These are phyloP conservation scores for Suhomyces bokatorum DNA, from an alignment of 1,139 yeast species.

Conservation along the genomic window DNA sequence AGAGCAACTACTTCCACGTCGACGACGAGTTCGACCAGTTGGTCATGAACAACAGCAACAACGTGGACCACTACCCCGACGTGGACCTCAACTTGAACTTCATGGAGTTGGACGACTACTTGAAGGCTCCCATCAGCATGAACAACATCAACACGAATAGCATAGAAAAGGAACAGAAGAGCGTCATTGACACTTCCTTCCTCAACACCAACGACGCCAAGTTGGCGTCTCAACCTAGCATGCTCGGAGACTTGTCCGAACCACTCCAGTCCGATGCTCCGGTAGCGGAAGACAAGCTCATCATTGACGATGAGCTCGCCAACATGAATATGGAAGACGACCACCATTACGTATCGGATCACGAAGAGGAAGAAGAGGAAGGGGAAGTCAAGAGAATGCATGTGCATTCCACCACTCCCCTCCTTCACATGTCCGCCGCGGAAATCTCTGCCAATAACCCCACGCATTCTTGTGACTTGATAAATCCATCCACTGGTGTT, in stretches of 20 bases:
- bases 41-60: slow-evolving; percentile 23
- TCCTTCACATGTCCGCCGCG: slow-evolving; percentile 14
- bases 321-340: slow-evolving; percentile 14
- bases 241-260: not conserved
- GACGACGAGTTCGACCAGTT: slow-evolving; percentile 36
- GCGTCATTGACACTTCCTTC: slow-evolving; percentile 15
- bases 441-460: slow-evolving; percentile 28
- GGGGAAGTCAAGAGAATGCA: not conserved
- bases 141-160: slow-evolving; percentile 8
- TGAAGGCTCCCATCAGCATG: slow-evolving; percentile 10
- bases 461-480: slow-evolving; percentile 49
- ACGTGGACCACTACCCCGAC: slow-evolving; percentile 11
- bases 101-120: slow-evolving; percentile 21
- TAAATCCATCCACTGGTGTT: slow-evolving; percentile 54
- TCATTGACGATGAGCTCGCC: slow-evolving; percentile 12
- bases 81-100: slow-evolving; percentile 14
- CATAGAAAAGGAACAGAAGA: slow-evolving; percentile 11
- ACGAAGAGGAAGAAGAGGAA: slow-evolving; percentile 6
- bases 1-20: slow-evolving; percentile 40
- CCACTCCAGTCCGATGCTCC: slow-evolving; percentile 1
- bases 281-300: slow-evolving; percentile 4
- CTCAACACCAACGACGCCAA: slow-evolving; percentile 12
- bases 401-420: not conserved
- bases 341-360: slow-evolving; percentile 4
- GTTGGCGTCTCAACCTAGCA: slow-evolving; percentile 3